Evolutionary conservation across 345 rosid genomes (phyloP).

Genomic region (Mallotus nudiflorus): DNA sequence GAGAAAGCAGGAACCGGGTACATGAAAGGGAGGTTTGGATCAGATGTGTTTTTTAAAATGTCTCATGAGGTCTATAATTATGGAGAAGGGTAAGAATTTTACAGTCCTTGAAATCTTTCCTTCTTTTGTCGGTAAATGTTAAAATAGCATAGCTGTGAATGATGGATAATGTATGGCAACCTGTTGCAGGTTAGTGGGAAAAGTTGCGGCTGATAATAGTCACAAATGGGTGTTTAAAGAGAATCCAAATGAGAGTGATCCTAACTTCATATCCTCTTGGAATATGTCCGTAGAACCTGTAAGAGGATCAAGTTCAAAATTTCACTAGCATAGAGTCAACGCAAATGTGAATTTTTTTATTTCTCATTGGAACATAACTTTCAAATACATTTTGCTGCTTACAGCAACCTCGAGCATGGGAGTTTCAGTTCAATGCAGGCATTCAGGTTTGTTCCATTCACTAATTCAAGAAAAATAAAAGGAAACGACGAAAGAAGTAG

Average conservation of each 20-base stretch:
- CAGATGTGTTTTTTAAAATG: conserved; percentile 75
- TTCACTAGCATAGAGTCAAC: neutral
- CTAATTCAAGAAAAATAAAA: neutral
- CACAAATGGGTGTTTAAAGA: conserved; percentile 70
- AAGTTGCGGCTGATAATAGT: conserved; percentile 73
- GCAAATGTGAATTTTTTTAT: neutral
- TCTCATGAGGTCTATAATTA: conserved; percentile 73
- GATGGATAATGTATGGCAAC: neutral
- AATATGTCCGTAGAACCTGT: conserved; percentile 59
- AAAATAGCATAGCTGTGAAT: too few species aligned
- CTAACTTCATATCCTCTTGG: conserved; percentile 49
- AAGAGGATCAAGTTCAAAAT: conserved; percentile 27
- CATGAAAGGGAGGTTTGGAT: conserved; percentile 54
- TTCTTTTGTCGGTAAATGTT: neutral
- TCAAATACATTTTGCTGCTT: conserved; percentile 6
- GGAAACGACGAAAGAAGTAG: neutral
- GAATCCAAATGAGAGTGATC: conserved; percentile 44
- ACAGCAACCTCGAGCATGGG: conserved; percentile 79
- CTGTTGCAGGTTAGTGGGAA: conserved; percentile 60
- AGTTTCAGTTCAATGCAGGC: conserved; percentile 63
- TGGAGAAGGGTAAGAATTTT: conserved; percentile 66
- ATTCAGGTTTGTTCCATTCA: conserved; percentile 49
- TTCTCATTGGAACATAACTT: conserved; percentile 3
- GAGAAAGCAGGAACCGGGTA: conserved; percentile 45
- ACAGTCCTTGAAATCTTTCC: neutral